A percentile compares a stretch with the other conserved stretches of the same genome.
Conservation (phyloP, 495 filamentous ascomycete species). For the Penicillium mononematosum region DNA sequence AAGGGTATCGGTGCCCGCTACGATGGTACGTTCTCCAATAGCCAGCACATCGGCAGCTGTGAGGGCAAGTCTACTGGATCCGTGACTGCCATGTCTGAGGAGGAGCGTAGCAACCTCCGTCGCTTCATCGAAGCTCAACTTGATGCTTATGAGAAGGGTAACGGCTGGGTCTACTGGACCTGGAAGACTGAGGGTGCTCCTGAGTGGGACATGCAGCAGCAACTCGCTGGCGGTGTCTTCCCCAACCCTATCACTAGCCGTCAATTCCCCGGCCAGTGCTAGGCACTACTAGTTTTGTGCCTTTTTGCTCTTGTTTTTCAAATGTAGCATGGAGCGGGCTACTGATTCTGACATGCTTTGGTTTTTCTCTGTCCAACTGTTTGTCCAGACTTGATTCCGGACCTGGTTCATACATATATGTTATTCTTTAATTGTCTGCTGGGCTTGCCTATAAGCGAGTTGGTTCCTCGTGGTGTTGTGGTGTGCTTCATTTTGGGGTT, state of each 20-base stretch:
- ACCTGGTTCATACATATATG: too few species aligned
- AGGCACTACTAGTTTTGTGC: background rate
- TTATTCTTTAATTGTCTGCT: slow-evolving; percentile 6
- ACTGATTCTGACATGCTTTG: background rate
- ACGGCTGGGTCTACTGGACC: slow-evolving; percentile 79
- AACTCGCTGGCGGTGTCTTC: slow-evolving; percentile 59
- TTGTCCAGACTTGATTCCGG: background rate
- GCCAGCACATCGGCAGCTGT: slow-evolving; percentile 55
- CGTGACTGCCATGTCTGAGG: slow-evolving; percentile 48
- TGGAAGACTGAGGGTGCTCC: slow-evolving; percentile 86
- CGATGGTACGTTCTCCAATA: slow-evolving; percentile 58
- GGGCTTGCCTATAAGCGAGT: slow-evolving; percentile 1
- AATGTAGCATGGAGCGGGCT: background rate
- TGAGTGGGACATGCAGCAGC: slow-evolving; percentile 80
- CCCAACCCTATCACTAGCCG: slow-evolving; percentile 57
- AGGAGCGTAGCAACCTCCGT: slow-evolving; percentile 57
- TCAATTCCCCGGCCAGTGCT: slow-evolving; percentile 49
- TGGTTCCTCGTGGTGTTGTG: background rate
- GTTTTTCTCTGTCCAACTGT: background rate
- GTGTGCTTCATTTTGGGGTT: background rate
- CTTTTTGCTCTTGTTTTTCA: slow-evolving; percentile 4
- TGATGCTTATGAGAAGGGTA: slow-evolving; percentile 66
- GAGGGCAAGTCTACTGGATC: slow-evolving; percentile 56
- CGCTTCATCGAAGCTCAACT: slow-evolving; percentile 71
- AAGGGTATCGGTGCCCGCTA: slow-evolving; percentile 67